These are phyloP conservation scores for Termitomyces sp. DNA, from an alignment of 768 basidiomycete species.

Conservation along the genomic window DNA sequence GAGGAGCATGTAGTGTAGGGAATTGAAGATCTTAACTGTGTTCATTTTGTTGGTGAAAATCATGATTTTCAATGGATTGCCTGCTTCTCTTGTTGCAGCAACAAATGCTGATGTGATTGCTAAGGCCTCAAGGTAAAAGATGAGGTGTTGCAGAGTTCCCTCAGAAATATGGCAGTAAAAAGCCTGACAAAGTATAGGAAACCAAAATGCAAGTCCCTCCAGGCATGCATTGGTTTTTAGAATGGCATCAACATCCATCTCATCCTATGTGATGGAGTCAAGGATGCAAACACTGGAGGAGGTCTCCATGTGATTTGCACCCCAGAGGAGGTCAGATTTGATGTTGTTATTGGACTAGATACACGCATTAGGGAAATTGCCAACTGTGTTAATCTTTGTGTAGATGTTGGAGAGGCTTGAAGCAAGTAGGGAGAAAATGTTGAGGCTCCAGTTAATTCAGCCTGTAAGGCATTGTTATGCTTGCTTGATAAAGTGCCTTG, in stretches of 20 bases:
- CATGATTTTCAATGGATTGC: background rate
- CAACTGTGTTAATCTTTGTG: conserved; percentile 20
- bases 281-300: conserved; percentile 20
- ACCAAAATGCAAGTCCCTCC: conserved; percentile 20
- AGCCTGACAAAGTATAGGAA: background rate
- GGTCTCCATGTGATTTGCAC: conserved; percentile 15
- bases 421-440: conserved; percentile 26
- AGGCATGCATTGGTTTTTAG: conserved; percentile 21
- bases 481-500: background rate
- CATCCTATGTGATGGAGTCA: conserved; percentile 15
- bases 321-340: conserved; percentile 24
- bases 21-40: conserved; percentile 18
- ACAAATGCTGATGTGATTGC: conserved; percentile 14
- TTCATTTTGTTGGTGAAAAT: conserved; percentile 22
- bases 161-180: conserved; percentile 11
- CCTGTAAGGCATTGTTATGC: conserved; percentile 30
- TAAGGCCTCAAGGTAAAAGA: conserved; percentile 24
- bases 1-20: background rate
- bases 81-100: background rate
- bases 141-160: background rate
- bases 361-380: conserved; percentile 6
- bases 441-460: conserved; percentile 35
- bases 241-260: conserved; percentile 7
- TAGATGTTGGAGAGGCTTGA: conserved; percentile 27
- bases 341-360: conserved; percentile 23